These are phyloP conservation scores for Cyclotella distinguenda DNA, from an alignment of 108 stramenopile species.

Conservation along the genomic window DNA sequence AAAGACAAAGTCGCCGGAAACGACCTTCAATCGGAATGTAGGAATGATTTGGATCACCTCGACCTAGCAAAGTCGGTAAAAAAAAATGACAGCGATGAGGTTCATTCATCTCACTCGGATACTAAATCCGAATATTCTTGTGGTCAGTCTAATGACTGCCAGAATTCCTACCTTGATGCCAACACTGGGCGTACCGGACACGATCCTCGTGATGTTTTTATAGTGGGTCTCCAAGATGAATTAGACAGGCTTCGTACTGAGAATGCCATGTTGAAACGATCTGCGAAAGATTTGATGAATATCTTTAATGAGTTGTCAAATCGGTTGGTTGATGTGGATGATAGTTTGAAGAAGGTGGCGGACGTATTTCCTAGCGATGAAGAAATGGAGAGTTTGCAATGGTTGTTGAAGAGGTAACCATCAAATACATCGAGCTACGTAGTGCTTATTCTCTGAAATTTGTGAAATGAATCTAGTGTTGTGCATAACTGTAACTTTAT, in stretches of 20 bases:
- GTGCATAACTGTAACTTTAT: too few species aligned
- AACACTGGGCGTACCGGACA: neutral
- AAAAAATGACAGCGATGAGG: too few species aligned
- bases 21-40: too few species aligned
- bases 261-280: constrained; percentile 34
- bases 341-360: constrained; percentile 45
- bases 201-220: neutral
- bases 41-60: too few species aligned
- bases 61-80: too few species aligned
- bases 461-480: too few species aligned
- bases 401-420: constrained; percentile 40
- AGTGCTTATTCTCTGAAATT: too few species aligned
- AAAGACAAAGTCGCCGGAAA: too few species aligned
- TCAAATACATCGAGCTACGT: too few species aligned
- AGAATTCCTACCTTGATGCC: neutral
- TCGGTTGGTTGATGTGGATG: constrained; percentile 44
- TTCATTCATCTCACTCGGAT: too few species aligned
- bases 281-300: constrained; percentile 33
- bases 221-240: constrained; percentile 23
- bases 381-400: constrained; percentile 45
- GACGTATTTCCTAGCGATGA: constrained; percentile 44
- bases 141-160: too few species aligned
- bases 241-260: constrained; percentile 36
- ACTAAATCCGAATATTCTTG: too few species aligned
- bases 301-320: constrained; percentile 44